A percentile compares a stretch with the other conserved stretches of the same genome.
phyloP scores from a whole-genome alignment of 306 rosid species.

The Fagus sylvatica region DNA sequence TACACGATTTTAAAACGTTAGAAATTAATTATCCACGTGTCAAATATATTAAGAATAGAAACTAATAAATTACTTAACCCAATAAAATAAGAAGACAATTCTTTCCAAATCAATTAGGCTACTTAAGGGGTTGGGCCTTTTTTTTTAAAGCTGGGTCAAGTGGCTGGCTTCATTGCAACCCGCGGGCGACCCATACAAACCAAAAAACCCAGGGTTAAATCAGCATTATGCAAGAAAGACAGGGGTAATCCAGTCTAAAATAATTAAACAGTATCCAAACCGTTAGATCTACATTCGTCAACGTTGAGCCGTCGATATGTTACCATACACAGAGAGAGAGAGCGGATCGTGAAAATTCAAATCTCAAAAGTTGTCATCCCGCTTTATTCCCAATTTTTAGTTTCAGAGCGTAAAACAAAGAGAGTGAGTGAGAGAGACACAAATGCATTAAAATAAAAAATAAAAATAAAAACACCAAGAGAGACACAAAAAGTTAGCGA shows the following conservation, averaged over 20 bases:
- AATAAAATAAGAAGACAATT: too few species aligned
- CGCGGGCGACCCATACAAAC: too few species aligned
- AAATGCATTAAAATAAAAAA: background rate
- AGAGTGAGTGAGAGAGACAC: conserved; percentile 1
- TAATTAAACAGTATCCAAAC: conserved; percentile 1
- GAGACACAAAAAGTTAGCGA: conserved; percentile 5
- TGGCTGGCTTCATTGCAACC: too few species aligned
- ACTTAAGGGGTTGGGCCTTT: too few species aligned
- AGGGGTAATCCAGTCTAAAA: background rate
- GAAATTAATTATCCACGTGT: too few species aligned
- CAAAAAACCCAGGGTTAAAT: background rate
- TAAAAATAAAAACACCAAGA: conserved; percentile 1
- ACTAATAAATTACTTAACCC: too few species aligned
- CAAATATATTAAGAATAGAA: too few species aligned
- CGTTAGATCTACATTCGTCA: conserved; percentile 32
- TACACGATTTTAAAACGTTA: too few species aligned
- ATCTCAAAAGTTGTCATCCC: conserved; percentile 39
- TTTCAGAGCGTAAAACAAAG: conserved; percentile 17
- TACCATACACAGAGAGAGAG: conserved; percentile 38
- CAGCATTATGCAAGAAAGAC: background rate
- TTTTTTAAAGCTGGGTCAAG: too few species aligned
- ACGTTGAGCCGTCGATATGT: conserved; percentile 41
- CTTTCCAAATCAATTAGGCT: too few species aligned
- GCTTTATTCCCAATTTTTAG: conserved; percentile 31
- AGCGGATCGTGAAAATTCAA: conserved; percentile 66